Evolutionary conservation across 306 rosid genomes (phyloP), one percentile per base, ranked within the genome.

Genomic region (Medicago ruthenica): DNA sequence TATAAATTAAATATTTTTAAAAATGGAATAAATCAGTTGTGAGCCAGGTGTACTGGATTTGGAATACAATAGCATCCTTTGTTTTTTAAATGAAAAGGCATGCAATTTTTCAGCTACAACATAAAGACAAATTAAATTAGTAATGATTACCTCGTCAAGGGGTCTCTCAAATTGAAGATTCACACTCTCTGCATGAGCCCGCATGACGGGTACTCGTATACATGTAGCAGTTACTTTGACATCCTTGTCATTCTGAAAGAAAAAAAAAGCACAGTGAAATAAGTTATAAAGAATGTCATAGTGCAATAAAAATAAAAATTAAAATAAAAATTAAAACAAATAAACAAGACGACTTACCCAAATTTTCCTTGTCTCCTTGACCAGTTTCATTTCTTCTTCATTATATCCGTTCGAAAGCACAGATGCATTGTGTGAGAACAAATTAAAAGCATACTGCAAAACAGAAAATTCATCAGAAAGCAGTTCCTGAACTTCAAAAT

Each of bases 331-430:
- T 47, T 8, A 44, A 18, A 20, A 13, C 44, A 13, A 40, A 14
- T 34, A 45, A 55, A 73, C 68, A 74, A 50, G 21, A 53, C 20
- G 70, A 61, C 82, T 83, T 70, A 90, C 99, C 99, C 99, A 96
- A n/a, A 96, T 96, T 86, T 96, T 92, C 75, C 85, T 81, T 0
- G 98, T 96, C 86, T 92, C 99, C 82, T 92, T 92, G 70, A 96
- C 97, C 83, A 96, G 63, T 81, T 96, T 96, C 98, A 96, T 92
- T 86, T 96, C 99, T 85, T 96, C 99, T 89, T 96, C 99, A 37
- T 96, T 96, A 79, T 96, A 96, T 67, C 98, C 99, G 20, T 96
- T 96, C 67, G 96, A 58, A 69, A 92, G 90, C 74, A 96, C 82
- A 40, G 97, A 54, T 18, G 98, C 92, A 76, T 92, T 92, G 85